Evolutionary conservation across 768 basidiomycete species (phyloP), one percentile per base, ranked within the genome.

Genomic region (Rhodotorula babjevae): DNA sequence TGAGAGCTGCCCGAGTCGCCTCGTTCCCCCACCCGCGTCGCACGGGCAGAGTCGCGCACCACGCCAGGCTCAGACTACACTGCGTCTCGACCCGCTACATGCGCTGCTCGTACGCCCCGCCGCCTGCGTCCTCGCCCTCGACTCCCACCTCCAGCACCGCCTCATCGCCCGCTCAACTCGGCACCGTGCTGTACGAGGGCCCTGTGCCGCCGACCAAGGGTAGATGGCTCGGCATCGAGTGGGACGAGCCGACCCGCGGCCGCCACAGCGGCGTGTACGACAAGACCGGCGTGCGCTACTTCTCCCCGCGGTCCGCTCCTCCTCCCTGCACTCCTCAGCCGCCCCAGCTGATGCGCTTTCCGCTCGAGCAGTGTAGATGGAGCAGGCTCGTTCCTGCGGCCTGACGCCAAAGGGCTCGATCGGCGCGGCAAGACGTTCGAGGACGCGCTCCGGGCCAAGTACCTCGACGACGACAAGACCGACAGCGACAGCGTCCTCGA

Each of bases 211-310:
- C 85, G 23, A 87, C 90, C 0, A 78, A 81, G 7, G 91, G 90
- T 8, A 76, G 81, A 21, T 98, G 94, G 94, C 84, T 93, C n/a
- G 95, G 95, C n/a, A 86, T 97, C 60, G 95, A 98, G 82, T 98
- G 94, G 91, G 95, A 98, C 79, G 88, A 92, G 77, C 85, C 88
- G 29, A 71, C 80, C 15, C 86, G 93, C 68, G 95, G 95, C 40
- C 94, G 90, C 80, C 93, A 97, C 80, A 87, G 90, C 76, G 95
- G 95, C 12, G 79, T 84, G 74, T 90, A 92, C 79, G 87, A 91
- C 74, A 60, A 65, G 58, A 68, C 74, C 1, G 89, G 87, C 60
- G 85, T 84, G 73, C 84, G 84, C 53, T 93, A 95, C 81, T 98
- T 97, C 80, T 78, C 82, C 58, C 91, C 90, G 82, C 83, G 85